These are phyloP conservation scores for Xylaria sp. DNA, from an alignment of 2,329 filamentous ascomycete species.

Conservation along the genomic window DNA sequence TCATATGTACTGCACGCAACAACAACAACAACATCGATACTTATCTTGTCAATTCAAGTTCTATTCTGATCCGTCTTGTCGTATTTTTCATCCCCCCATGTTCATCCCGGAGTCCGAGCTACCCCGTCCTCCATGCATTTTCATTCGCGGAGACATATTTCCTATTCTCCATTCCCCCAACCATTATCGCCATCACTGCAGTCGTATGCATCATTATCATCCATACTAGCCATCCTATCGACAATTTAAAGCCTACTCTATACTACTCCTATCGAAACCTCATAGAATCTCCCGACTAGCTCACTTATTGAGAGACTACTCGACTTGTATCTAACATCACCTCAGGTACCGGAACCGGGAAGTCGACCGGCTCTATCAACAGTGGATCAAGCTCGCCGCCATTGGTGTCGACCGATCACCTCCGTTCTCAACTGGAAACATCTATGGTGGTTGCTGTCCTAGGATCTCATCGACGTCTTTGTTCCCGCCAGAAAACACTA, in stretches of 20 bases:
- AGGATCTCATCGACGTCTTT: slow-evolving; percentile 6
- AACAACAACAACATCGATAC: not conserved
- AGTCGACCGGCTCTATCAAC: not conserved
- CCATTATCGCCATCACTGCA: not conserved
- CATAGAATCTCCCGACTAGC: not conserved
- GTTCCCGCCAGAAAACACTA: not conserved
- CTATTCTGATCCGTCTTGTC: not conserved
- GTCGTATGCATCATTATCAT: not conserved
- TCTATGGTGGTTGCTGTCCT: not conserved
- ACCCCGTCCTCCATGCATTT: not conserved
- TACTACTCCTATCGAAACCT: not conserved
- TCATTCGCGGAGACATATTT: not conserved
- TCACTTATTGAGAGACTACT: not conserved
- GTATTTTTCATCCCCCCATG: not conserved
- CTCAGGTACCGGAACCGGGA: not conserved
- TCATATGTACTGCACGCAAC: not conserved
- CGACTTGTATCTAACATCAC: slow-evolving; percentile 1
- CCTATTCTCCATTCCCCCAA: not conserved
- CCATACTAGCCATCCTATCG: not conserved
- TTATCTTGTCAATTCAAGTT: not conserved
- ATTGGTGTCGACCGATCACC: not conserved
- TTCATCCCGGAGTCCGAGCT: not conserved
- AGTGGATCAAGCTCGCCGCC: not conserved
- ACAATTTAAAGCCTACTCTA: not conserved
- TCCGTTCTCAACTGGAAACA: slow-evolving; percentile 1